Evolutionary conservation across 768 basidiomycete species (phyloP).

Genomic region (Leccinum uliginosum): DNA sequence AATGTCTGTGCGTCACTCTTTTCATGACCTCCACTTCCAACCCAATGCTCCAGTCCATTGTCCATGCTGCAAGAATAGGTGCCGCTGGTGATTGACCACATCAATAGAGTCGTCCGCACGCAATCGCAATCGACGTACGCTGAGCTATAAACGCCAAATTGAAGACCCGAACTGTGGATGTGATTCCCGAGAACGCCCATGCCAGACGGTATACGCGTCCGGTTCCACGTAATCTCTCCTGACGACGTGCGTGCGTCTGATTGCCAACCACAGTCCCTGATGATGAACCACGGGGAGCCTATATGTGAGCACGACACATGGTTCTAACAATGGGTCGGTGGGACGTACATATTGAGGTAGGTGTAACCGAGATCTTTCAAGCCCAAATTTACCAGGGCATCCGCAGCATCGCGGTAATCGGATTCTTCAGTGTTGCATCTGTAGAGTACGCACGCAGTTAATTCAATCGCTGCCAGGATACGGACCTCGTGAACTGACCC

Average conservation of each 20-base stretch:
- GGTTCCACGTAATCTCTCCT: slow-evolving; percentile 5
- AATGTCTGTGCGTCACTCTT: slow-evolving; percentile 3
- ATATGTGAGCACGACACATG: not conserved
- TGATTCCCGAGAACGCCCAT: slow-evolving; percentile 9
- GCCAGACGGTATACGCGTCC: slow-evolving; percentile 10
- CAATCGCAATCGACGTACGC: slow-evolving; percentile 3
- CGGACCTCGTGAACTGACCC: not conserved
- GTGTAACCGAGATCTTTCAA: slow-evolving; percentile 5
- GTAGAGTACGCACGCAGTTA: not conserved
- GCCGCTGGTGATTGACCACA: not conserved
- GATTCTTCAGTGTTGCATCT: slow-evolving; percentile 7
- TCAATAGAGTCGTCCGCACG: not conserved
- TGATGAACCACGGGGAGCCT: not conserved
- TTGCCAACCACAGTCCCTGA: slow-evolving; percentile 15
- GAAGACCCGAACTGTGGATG: slow-evolving; percentile 5
- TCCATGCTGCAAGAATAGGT: slow-evolving; percentile 1
- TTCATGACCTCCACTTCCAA: slow-evolving; percentile 11
- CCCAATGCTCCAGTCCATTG: not conserved
- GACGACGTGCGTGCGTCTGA: not conserved
- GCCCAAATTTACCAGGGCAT: slow-evolving; percentile 1
- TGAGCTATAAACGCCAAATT: slow-evolving; percentile 8
- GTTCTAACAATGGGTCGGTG: not conserved
- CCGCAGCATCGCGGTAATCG: slow-evolving; percentile 4
- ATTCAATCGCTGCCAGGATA: not conserved
- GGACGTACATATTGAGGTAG: slow-evolving; percentile 10